Percentiles rank a stretch among this genome's conserved stretches.
Evolutionary conservation across 1,139 yeast species (phyloP).

Genomic region (Geotrichum restrictum): DNA sequence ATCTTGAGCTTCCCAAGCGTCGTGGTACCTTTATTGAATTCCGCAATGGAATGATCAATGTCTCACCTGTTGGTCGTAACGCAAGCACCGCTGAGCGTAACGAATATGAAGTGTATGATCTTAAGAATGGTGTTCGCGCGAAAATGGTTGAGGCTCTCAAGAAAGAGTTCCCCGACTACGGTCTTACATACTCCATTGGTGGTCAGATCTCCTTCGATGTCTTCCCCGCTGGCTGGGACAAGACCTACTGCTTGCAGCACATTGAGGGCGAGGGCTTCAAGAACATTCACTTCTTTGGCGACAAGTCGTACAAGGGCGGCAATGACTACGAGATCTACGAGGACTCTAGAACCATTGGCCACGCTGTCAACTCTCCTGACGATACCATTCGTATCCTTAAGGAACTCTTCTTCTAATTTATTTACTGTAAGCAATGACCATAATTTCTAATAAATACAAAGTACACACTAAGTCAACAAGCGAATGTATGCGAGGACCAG

Average conservation of each 20-base stretch:
- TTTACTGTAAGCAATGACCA: background rate
- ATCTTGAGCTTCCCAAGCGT: constrained; percentile 73
- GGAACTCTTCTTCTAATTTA: constrained; percentile 54
- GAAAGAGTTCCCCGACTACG: constrained; percentile 74
- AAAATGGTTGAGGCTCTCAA: constrained; percentile 78
- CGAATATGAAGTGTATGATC: constrained; percentile 83
- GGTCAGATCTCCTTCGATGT: constrained; percentile 99
- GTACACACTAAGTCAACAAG: constrained; percentile 53
- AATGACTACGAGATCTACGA: constrained; percentile 94
- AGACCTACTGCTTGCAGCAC: constrained; percentile 94
- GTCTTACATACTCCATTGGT: constrained; percentile 93
- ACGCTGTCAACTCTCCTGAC: constrained; percentile 80
- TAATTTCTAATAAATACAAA: constrained; percentile 8
- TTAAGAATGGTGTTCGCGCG: constrained; percentile 72
- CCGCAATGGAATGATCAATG: constrained; percentile 98
- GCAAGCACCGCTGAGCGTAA: constrained; percentile 91
- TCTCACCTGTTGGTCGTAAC: constrained; percentile 97
- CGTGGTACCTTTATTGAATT: constrained; percentile 97
- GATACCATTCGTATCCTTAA: constrained; percentile 84
- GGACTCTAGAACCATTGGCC: constrained; percentile 92
- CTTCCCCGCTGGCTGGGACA: constrained; percentile 99
- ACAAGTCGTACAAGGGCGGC: constrained; percentile 95
- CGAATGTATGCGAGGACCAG: constrained; percentile 86
- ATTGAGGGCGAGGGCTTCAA: constrained; percentile 79
- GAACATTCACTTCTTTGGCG: constrained; percentile 95